Percentiles rank a stretch among this genome's conserved stretches.
phyloP scores from a whole-genome alignment of 2,329 filamentous ascomycete species.

The Ceratocystis variospora region DNA sequence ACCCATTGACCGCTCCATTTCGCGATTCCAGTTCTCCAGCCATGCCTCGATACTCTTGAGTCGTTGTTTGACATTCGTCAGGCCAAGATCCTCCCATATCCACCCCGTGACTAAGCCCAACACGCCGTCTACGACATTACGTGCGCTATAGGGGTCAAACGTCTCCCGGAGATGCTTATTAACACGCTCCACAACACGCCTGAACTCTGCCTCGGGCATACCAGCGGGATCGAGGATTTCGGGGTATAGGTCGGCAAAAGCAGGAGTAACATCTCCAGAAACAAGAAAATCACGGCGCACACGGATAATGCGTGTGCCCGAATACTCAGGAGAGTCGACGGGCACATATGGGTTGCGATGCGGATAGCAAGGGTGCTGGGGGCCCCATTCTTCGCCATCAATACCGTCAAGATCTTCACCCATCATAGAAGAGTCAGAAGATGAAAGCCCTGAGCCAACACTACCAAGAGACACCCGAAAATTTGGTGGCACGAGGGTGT shows the following conservation, averaged over 20 bases:
- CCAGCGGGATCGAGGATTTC: constrained; percentile 82
- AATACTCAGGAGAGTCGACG: constrained; percentile 56
- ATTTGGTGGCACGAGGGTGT: constrained; percentile 26
- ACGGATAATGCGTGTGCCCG: constrained; percentile 75
- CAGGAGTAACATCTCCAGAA: constrained; percentile 76
- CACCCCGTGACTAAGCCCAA: constrained; percentile 77
- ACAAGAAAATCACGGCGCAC: constrained; percentile 86
- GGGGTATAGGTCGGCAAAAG: constrained; percentile 89
- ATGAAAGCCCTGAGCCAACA: constrained; percentile 38
- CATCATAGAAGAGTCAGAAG: constrained; percentile 47
- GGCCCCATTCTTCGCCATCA: constrained; percentile 74
- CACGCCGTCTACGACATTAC: constrained; percentile 67
- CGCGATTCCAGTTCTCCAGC: constrained; percentile 75
- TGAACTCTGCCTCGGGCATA: constrained; percentile 74
- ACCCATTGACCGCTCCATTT: constrained; percentile 45
- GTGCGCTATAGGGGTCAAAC: constrained; percentile 62
- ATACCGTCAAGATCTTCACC: constrained; percentile 51
- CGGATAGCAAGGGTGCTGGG: constrained; percentile 84
- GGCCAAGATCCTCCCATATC: constrained; percentile 83
- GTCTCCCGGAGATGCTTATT: constrained; percentile 64
- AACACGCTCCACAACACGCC: constrained; percentile 64
- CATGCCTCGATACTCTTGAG: constrained; percentile 60
- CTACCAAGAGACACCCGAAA: constrained; percentile 37
- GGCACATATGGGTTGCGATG: constrained; percentile 88
- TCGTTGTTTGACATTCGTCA: constrained; percentile 60